phyloP scores from a whole-genome alignment of 495 filamentous ascomycete genomes.

The Chaetomium cochliodes region DNA sequence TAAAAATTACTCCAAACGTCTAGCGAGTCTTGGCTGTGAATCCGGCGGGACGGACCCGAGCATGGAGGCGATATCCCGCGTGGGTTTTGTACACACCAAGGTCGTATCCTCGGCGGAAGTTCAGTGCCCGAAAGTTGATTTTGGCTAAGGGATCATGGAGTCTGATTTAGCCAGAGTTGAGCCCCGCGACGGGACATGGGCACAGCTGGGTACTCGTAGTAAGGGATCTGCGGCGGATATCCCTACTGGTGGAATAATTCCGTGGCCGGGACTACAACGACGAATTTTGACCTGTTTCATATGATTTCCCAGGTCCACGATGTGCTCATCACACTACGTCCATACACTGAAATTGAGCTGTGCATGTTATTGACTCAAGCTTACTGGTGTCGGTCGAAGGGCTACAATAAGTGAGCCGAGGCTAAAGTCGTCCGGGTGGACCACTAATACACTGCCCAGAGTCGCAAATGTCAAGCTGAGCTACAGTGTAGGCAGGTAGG shows the following conservation, averaged over 20 bases:
- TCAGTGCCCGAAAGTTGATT: conserved; percentile 29
- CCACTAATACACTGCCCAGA: no score
- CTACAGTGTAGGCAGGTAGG: no score
- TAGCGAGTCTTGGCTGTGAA: conserved; percentile 3
- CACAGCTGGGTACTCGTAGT: neutral
- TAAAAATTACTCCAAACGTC: neutral
- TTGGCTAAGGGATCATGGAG: conserved; percentile 5
- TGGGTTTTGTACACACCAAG: conserved; percentile 9
- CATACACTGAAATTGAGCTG: no score
- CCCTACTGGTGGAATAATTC: neutral
- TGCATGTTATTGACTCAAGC: no score
- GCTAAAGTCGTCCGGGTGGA: no score
- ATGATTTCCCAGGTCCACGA: neutral
- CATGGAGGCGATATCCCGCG: neutral
- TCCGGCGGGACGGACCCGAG: neutral
- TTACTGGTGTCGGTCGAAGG: no score
- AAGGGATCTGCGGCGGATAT: neutral
- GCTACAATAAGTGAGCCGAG: no score
- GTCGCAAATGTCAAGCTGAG: no score
- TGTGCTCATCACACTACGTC: neutral
- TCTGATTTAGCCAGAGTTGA: conserved; percentile 29
- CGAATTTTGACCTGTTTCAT: neutral
- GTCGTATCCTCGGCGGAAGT: conserved; percentile 23
- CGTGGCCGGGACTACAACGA: neutral
- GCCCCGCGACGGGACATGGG: neutral